These are phyloP conservation scores for Botrytis aclada DNA, from an alignment of 2,329 filamentous ascomycete genomes.

Conservation along the genomic window DNA sequence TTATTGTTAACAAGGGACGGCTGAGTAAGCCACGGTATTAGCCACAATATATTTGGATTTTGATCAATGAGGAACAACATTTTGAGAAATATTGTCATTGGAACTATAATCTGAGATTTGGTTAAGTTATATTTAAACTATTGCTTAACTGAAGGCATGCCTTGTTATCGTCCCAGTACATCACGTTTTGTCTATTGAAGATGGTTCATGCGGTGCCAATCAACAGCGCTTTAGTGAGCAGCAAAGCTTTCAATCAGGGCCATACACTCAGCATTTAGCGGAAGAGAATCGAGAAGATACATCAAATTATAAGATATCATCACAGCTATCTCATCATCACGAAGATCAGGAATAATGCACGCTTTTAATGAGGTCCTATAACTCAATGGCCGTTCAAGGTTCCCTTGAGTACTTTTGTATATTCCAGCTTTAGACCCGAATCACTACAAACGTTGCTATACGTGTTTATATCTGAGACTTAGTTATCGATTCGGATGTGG, in stretches of 20 bases:
- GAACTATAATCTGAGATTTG: neutral
- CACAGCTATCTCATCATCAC: neutral
- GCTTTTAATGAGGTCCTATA: neutral
- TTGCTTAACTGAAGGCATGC: neutral
- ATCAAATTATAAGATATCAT: neutral
- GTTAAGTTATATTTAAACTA: neutral
- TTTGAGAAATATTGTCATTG: neutral
- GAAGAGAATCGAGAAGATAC: neutral
- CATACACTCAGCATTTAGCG: neutral
- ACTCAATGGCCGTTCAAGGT: neutral
- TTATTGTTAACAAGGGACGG: slow-evolving; percentile 1
- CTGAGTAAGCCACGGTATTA: neutral
- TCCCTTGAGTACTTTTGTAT: neutral
- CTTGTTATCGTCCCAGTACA: neutral
- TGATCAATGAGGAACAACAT: neutral
- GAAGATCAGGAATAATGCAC: neutral
- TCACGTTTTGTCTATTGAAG: neutral
- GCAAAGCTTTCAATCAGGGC: neutral
- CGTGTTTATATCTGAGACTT: neutral
- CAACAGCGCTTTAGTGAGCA: neutral
- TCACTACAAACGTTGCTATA: neutral
- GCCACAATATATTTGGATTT: neutral
- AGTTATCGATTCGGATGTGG: neutral
- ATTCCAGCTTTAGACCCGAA: neutral
- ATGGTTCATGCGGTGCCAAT: neutral